These are phyloP conservation scores for Pogostemon cablin DNA, from an alignment of 257 asterid genomes.

Conservation along the genomic window DNA sequence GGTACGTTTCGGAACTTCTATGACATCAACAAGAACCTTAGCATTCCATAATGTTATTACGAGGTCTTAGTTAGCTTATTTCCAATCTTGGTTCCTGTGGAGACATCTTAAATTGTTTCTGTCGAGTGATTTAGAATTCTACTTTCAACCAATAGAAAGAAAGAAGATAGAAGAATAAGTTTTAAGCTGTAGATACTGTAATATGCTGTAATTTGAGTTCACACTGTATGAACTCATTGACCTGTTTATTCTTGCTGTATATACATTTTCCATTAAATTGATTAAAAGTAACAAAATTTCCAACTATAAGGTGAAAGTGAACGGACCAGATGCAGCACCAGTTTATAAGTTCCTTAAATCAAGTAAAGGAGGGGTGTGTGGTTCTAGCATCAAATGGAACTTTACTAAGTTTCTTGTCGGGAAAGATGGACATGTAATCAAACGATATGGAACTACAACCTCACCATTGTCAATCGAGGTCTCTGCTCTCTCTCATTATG, in stretches of 20 bases:
- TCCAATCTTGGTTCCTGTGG: too few species aligned
- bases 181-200: too few species aligned
- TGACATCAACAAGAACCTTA: too few species aligned
- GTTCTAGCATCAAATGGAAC: conserved; percentile 81
- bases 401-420: conserved; percentile 84
- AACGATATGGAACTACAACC: conserved; percentile 65
- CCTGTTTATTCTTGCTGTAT: background rate
- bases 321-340: conserved; percentile 67
- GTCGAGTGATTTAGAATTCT: too few species aligned
- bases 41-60: too few species aligned
- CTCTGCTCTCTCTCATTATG: conserved; percentile 10
- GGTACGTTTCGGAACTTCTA: too few species aligned
- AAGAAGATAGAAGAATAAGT: too few species aligned
- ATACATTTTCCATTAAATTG: background rate
- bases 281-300: background rate
- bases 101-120: too few species aligned
- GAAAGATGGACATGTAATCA: conserved; percentile 70
- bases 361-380: conserved; percentile 52
- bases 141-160: too few species aligned
- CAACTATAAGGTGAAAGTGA: conserved; percentile 62
- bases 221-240: background rate
- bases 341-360: conserved; percentile 73
- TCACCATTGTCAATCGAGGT: conserved; percentile 70
- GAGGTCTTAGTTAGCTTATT: too few species aligned
- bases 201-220: background rate